These are phyloP conservation scores for Acanthamoeba triangularis DNA, from an alignment of 208 protist genomes.

Conservation along the genomic window DNA sequence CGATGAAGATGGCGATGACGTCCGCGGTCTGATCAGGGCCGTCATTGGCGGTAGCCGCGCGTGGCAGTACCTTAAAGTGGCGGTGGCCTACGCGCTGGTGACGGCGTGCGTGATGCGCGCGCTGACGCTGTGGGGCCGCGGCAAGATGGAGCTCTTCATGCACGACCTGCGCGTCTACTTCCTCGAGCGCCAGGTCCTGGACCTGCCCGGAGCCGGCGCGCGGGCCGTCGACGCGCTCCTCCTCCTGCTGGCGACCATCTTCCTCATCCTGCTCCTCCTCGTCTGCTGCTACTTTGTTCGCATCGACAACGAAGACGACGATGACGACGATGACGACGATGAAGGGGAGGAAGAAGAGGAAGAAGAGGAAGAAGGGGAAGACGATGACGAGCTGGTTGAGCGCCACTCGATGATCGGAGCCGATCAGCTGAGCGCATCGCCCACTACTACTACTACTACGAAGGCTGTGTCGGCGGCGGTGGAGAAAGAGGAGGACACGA, in stretches of 20 bases:
- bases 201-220: neutral
- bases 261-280: constrained; percentile 2
- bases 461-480: too few species aligned
- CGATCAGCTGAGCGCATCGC: too few species aligned
- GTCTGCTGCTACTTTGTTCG: neutral
- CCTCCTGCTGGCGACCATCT: neutral
- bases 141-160: constrained; percentile 52
- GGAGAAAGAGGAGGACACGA: neutral
- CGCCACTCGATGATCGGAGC: neutral
- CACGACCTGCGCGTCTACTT: neutral
- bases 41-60: neutral
- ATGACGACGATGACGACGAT: neutral
- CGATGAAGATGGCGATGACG: neutral
- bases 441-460: too few species aligned
- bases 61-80: neutral
- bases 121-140: constrained; percentile 17
- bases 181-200: neutral
- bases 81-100: neutral
- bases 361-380: neutral
- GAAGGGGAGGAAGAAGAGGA: too few species aligned
- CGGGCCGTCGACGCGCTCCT: constrained; percentile 1
- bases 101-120: constrained; percentile 10
- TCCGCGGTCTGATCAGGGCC: neutral
- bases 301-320: neutral
- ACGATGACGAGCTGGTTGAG: neutral